These are phyloP conservation scores for Nitzschia sp. DNA, from an alignment of 108 stramenopile species.

Conservation along the genomic window DNA sequence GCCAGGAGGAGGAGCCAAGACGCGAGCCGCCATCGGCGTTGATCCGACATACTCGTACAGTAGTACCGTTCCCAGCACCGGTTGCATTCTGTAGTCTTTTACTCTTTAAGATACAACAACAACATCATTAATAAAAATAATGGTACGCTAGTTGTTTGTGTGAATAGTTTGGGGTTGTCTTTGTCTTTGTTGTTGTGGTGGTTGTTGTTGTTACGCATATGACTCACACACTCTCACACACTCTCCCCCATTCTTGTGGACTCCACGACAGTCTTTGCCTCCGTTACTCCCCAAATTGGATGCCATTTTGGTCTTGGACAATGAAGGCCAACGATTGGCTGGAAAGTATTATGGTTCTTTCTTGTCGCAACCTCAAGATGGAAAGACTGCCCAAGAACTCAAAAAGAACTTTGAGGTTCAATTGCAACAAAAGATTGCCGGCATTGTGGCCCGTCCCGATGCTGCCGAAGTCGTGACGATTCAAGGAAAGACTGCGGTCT, in stretches of 20 bases:
- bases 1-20: too few species aligned
- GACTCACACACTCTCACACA: too few species aligned
- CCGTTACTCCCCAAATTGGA: constrained; percentile 83
- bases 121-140: too few species aligned
- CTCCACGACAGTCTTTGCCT: constrained; percentile 42
- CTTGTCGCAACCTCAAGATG: constrained; percentile 47
- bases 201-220: too few species aligned
- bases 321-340: constrained; percentile 81
- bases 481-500: constrained; percentile 72
- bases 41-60: too few species aligned
- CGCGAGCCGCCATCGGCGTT: too few species aligned
- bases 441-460: constrained; percentile 72
- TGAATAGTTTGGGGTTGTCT: too few species aligned
- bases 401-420: constrained; percentile 66
- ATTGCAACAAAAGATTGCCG: constrained; percentile 74
- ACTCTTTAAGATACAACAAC: too few species aligned
- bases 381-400: constrained; percentile 55
- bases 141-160: too few species aligned
- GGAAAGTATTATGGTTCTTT: constrained; percentile 87
- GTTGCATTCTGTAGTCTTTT: too few species aligned
- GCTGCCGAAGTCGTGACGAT: constrained; percentile 83
- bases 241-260: not conserved
- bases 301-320: constrained; percentile 83
- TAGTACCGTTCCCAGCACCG: too few species aligned
- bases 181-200: too few species aligned